Conservation (phyloP, 352 stramenopile species). For the Pythium angustatum region DNA sequence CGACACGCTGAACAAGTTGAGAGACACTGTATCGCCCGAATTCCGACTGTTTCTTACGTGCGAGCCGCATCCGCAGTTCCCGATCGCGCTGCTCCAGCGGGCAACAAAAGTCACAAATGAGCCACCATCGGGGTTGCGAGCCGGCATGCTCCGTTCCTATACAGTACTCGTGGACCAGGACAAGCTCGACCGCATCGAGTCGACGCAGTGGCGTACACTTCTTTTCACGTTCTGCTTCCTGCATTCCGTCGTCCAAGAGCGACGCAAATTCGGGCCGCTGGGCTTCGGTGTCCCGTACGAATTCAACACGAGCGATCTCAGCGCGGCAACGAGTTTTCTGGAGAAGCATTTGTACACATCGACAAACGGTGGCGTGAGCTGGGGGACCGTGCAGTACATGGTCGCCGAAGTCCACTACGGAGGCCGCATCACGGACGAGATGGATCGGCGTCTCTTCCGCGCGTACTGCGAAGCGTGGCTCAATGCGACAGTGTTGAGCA, state of each 20-base stretch:
- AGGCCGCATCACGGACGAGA: constrained; percentile 77
- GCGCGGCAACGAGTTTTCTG: constrained; percentile 63
- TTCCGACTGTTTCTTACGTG: constrained; percentile 81
- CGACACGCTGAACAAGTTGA: constrained; percentile 47
- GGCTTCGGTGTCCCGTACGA: constrained; percentile 79
- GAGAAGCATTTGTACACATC: constrained; percentile 73
- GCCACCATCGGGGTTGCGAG: constrained; percentile 64
- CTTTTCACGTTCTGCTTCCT: constrained; percentile 80
- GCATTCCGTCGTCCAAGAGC: constrained; percentile 74
- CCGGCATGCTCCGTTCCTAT: constrained; percentile 67
- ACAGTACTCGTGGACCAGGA: constrained; percentile 80
- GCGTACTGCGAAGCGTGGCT: constrained; percentile 78
- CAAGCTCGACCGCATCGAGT: constrained; percentile 77
- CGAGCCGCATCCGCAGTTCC: constrained; percentile 62
- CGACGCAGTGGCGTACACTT: constrained; percentile 53
- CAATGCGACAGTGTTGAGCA: constrained; percentile 56
- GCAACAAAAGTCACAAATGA: constrained; percentile 82
- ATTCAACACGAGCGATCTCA: constrained; percentile 76
- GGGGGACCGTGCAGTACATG: constrained; percentile 83
- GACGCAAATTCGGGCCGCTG: constrained; percentile 73
- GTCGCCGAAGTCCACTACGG: constrained; percentile 82
- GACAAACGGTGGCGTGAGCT: constrained; percentile 40
- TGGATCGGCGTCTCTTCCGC: constrained; percentile 73
- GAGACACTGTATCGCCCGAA: constrained; percentile 39
- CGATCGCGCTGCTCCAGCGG: constrained; percentile 63